Evolutionary conservation across 148 eudicot species (phyloP).

Genomic region (Rhododendron ferrugineum): DNA sequence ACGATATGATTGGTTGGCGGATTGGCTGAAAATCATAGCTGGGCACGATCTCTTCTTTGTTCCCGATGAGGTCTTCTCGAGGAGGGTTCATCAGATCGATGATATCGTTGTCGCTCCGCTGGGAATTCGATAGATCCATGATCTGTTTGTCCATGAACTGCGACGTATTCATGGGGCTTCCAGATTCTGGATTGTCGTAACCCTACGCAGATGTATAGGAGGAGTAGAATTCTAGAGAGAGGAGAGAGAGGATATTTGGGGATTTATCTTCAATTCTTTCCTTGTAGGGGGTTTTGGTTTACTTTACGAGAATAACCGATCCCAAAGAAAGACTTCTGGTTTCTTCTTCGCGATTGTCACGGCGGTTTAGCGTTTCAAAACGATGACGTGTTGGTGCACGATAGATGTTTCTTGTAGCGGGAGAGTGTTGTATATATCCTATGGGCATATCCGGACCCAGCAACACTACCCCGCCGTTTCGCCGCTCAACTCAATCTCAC

Average conservation of each 20-base stretch:
- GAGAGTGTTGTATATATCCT: not conserved
- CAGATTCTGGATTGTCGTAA: not conserved
- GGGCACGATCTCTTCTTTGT: slow-evolving; percentile 59
- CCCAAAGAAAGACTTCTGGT: not conserved
- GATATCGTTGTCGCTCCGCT: slow-evolving; percentile 40
- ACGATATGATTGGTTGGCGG: slow-evolving; percentile 27
- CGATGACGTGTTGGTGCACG: not conserved
- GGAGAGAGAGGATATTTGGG: not conserved
- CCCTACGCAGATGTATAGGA: not conserved
- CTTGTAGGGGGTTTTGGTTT: not conserved
- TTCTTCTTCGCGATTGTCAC: not conserved
- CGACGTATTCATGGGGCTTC: slow-evolving; percentile 65
- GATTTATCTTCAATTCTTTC: not conserved
- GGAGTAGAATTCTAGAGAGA: not conserved
- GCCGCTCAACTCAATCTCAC: too few species aligned
- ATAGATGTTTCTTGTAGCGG: not conserved
- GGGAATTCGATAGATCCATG: slow-evolving; percentile 87
- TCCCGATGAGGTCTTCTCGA: slow-evolving; percentile 28
- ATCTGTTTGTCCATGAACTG: slow-evolving; percentile 92
- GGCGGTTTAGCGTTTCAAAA: not conserved
- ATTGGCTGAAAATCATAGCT: slow-evolving; percentile 90
- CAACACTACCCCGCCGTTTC: too few species aligned
- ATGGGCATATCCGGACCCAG: too few species aligned
- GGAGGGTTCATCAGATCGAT: slow-evolving; percentile 66
- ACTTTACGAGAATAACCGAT: not conserved